phyloP scores from a whole-genome alignment of 1,284 basidiomycete species.

The Butyriboletus appendiculatus region DNA sequence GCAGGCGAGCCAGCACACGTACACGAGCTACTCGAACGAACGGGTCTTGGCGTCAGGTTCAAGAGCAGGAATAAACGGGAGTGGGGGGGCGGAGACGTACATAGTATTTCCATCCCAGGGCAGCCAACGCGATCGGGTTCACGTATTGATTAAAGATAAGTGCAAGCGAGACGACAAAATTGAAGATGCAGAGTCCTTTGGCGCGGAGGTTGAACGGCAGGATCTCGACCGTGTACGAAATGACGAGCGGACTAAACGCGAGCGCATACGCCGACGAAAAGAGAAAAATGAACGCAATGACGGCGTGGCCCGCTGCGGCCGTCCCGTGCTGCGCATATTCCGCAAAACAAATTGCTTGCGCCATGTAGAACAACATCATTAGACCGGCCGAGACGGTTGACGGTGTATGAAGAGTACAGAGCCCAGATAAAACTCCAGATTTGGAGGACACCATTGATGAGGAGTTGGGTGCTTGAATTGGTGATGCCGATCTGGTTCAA shows the following conservation, averaged over 20 bases:
- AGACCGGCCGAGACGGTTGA: conserved; percentile 57
- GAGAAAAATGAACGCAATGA: conserved; percentile 78
- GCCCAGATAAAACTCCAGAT: conserved; percentile 75
- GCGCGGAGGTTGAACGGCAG: conserved; percentile 72
- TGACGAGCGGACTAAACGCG: conserved; percentile 73
- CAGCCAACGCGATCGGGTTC: conserved; percentile 71
- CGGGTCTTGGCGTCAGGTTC: too few species aligned
- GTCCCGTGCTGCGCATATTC: conserved; percentile 51
- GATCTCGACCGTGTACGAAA: conserved; percentile 77
- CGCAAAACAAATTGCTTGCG: conserved; percentile 75
- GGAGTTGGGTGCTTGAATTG: conserved; percentile 55
- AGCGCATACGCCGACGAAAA: conserved; percentile 71
- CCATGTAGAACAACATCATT: conserved; percentile 69
- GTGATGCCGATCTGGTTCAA: conserved; percentile 73
- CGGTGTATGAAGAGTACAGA: conserved; percentile 55
- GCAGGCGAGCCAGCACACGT: conserved; percentile 68
- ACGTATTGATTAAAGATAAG: conserved; percentile 82
- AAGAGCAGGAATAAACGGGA: neutral
- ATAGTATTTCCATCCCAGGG: conserved; percentile 68
- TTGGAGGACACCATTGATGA: conserved; percentile 73
- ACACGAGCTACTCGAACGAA: conserved; percentile 49
- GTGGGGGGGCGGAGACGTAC: conserved; percentile 28
- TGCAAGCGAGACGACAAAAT: conserved; percentile 64
- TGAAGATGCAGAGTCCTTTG: conserved; percentile 78
- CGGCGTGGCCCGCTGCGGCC: conserved; percentile 55